Conservation (phyloP, 805 yeast species). For the Candida palmyrensis region DNA sequence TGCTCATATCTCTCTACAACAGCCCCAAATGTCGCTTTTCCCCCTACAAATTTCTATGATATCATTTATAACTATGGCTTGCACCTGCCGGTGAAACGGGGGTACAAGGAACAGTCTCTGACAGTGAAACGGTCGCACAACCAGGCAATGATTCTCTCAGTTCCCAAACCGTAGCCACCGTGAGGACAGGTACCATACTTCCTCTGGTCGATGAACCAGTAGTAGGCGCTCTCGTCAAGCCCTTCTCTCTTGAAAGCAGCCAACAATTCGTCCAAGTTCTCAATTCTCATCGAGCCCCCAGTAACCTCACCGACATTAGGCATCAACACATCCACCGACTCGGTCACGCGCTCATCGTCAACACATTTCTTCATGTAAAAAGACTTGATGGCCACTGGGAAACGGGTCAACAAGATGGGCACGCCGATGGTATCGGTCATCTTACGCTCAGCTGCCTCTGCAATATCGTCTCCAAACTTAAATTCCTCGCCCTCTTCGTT, state of each 20-base stretch:
- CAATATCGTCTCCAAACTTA: conserved; percentile 97
- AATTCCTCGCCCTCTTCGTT: conserved; percentile 93
- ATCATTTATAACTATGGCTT: conserved; percentile 77
- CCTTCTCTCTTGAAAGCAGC: conserved; percentile 93
- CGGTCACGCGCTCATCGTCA: conserved; percentile 93
- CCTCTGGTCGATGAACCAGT: conserved; percentile 95
- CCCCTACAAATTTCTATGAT: too few species aligned
- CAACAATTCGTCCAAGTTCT: conserved; percentile 70
- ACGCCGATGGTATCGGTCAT: conserved; percentile 94
- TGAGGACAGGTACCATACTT: conserved; percentile 97
- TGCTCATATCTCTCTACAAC: too few species aligned
- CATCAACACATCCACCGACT: conserved; percentile 96
- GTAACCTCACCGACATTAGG: conserved; percentile 99
- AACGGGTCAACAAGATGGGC: conserved; percentile 87
- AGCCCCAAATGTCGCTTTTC: too few species aligned
- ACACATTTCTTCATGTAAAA: conserved; percentile 94
- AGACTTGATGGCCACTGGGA: conserved; percentile 96
- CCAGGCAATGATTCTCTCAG: conserved; percentile 98
- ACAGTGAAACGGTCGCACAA: conserved; percentile 96
- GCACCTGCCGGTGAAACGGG: conserved; percentile 97
- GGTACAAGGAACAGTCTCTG: conserved; percentile 96
- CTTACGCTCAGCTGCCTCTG: conserved; percentile 98
- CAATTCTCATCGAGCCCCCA: conserved; percentile 99
- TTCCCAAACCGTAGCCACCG: conserved; percentile 98
- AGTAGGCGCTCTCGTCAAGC: conserved; percentile 76